These are phyloP conservation scores for Hibiscus tridactylites DNA, from an alignment of 345 rosid genomes.

Conservation along the genomic window DNA sequence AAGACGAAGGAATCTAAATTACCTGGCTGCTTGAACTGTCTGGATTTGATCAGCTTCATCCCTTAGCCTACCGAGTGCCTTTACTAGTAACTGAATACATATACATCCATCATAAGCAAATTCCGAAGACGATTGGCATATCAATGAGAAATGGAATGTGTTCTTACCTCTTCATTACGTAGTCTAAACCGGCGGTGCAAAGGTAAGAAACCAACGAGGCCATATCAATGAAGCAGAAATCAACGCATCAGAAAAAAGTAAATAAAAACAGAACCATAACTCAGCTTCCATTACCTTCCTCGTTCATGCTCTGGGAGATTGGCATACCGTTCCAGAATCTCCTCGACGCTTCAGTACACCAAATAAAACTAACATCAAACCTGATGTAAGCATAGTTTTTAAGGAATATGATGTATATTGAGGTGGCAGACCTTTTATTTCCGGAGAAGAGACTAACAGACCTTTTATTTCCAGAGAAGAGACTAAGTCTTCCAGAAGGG, in stretches of 20 bases:
- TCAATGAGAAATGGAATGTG: neutral
- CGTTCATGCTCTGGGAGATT: conserved; percentile 40
- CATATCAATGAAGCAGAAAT: neutral
- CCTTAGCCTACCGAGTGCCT: conserved; percentile 23
- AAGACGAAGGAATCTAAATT: neutral
- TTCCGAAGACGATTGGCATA: neutral
- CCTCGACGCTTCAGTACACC: conserved; percentile 32
- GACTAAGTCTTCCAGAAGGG: conserved; percentile 46
- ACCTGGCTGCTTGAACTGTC: conserved; percentile 16
- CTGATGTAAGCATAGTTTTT: too few relatives aligned
- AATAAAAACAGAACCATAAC: neutral
- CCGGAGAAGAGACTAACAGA: conserved; percentile 42
- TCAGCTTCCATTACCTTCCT: conserved; percentile 26
- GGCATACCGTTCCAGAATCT: conserved; percentile 31
- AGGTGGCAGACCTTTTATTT: conserved; percentile 31
- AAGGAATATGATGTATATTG: neutral
- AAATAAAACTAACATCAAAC: neutral
- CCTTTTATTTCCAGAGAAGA: conserved; percentile 54
- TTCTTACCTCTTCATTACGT: conserved; percentile 24
- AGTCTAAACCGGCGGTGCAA: conserved; percentile 9
- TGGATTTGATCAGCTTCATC: conserved; percentile 17
- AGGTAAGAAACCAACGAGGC: neutral
- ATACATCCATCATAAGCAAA: neutral
- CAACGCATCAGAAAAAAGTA: neutral
- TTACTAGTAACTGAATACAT: conserved; percentile 22